These are phyloP conservation scores for Corymbia citriodora DNA, from an alignment of 441 rosid genomes.

Conservation along the genomic window DNA sequence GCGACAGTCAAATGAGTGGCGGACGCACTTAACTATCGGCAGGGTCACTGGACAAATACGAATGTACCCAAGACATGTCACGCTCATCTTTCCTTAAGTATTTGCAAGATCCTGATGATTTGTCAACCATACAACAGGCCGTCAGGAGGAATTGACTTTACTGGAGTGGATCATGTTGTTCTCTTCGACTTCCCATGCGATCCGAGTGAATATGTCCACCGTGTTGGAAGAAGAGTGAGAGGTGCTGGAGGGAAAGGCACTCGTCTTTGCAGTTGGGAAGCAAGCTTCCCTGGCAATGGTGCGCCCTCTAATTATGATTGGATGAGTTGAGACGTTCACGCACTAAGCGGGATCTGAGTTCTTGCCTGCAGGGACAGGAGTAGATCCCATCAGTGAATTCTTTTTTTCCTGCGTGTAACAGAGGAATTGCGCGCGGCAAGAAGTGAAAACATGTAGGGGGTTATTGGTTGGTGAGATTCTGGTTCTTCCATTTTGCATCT, in stretches of 20 bases:
- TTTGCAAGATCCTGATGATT: too few relatives aligned
- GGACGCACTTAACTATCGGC: too few relatives aligned
- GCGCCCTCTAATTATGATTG: constrained; percentile 68
- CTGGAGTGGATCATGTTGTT: too few relatives aligned
- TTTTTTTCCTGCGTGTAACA: too few relatives aligned
- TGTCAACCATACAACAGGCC: too few relatives aligned
- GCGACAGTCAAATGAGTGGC: accelerated
- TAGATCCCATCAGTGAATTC: not conserved
- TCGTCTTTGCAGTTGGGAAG: constrained; percentile 44
- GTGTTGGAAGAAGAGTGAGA: constrained; percentile 44
- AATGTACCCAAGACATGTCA: too few relatives aligned
- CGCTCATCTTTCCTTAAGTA: too few relatives aligned
- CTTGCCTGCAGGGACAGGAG: not conserved
- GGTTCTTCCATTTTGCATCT: too few relatives aligned
- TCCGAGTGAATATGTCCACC: constrained; percentile 41
- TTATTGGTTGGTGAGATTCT: too few relatives aligned
- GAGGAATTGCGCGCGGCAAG: too few relatives aligned
- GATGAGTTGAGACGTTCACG: not conserved
- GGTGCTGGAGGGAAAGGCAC: constrained; percentile 75
- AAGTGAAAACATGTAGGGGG: too few relatives aligned
- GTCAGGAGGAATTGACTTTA: accelerated
- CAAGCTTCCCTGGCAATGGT: constrained; percentile 77
- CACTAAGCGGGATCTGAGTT: not conserved
- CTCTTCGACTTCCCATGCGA: accelerated
- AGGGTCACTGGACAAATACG: too few relatives aligned